Percentiles rank a stretch among this genome's conserved stretches.
Conservation (phyloP, 495 filamentous ascomycete genomes). For the Terfezia boudieri region DNA sequence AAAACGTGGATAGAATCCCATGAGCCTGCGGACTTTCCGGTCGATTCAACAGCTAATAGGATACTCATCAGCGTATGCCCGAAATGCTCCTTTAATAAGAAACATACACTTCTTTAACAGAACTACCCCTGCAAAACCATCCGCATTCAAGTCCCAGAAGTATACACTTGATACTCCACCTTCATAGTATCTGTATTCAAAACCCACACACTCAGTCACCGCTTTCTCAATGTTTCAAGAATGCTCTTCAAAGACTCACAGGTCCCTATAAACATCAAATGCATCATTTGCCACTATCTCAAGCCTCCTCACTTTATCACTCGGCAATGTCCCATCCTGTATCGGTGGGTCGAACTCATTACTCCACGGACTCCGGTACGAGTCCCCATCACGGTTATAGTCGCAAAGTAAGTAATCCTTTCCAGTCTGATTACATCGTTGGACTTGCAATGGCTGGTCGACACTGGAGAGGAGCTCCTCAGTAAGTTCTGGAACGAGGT, state of each 20-base stretch:
- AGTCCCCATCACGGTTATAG: slow-evolving; percentile 98
- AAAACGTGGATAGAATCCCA: slow-evolving; percentile 99
- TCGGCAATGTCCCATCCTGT: slow-evolving; percentile 46
- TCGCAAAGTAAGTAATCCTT: slow-evolving; percentile 97
- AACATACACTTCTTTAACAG: slow-evolving; percentile 74
- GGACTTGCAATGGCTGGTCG: slow-evolving; percentile 76
- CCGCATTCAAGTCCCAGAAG: slow-evolving; percentile 84
- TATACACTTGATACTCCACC: slow-evolving; percentile 89
- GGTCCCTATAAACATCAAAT: slow-evolving; percentile 87
- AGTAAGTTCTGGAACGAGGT: slow-evolving; percentile 68
- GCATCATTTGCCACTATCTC: slow-evolving; percentile 85
- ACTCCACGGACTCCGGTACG: slow-evolving; percentile 90
- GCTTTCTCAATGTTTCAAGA: no score
- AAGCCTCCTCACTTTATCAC: slow-evolving; percentile 73
- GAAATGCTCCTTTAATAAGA: neutral
- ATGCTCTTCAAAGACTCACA: slow-evolving; percentile 25
- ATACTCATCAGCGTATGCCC: slow-evolving; percentile 3
- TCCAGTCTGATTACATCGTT: slow-evolving; percentile 64
- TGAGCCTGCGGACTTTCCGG: slow-evolving; percentile 50
- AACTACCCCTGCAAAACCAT: slow-evolving; percentile 92
- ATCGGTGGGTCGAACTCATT: slow-evolving; percentile 90
- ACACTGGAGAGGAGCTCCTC: slow-evolving; percentile 96
- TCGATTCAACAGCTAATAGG: slow-evolving; percentile 34
- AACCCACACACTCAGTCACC: no score
- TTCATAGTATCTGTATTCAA: slow-evolving; percentile 52